phyloP scores from a whole-genome alignment of 345 rosid genomes.

The Microcos paniculata region DNA sequence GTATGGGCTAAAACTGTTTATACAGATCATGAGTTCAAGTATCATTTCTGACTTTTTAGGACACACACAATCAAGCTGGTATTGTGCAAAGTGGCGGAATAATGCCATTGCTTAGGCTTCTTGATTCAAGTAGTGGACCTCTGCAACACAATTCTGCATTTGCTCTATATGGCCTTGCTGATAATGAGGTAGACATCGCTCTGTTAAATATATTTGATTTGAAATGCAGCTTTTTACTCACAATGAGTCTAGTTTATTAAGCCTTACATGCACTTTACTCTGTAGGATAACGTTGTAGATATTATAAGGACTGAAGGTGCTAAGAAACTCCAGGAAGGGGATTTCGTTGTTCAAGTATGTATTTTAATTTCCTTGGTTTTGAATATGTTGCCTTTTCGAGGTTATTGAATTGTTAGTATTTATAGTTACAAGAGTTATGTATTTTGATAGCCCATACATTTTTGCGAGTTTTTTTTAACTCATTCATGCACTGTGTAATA shows the following conservation, averaged over 20 bases:
- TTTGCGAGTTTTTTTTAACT: not conserved
- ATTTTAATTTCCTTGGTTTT: conserved; percentile 2
- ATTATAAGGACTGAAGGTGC: conserved; percentile 54
- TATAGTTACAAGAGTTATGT: not conserved
- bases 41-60: conserved; percentile 33
- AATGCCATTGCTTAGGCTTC: conserved; percentile 51
- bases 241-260: not conserved
- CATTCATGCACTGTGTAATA: not conserved
- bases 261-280: not conserved
- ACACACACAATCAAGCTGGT: conserved; percentile 82
- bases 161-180: conserved; percentile 73
- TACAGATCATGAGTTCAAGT: not conserved
- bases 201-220: not conserved
- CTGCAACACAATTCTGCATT: conserved; percentile 81
- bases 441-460: not conserved
- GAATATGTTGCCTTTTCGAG: not conserved
- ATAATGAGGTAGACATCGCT: conserved; percentile 62
- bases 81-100: conserved; percentile 71
- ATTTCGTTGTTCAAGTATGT: conserved; percentile 55
- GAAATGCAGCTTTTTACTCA: not conserved
- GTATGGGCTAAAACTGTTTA: not conserved
- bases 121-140: conserved; percentile 53
- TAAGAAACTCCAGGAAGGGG: conserved; percentile 68
- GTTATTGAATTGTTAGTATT: not conserved
- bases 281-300: conserved; percentile 66